Base-by-base conservation (phyloP, 148 eudicot species). In the Pharnaceum exiguum region DNA sequence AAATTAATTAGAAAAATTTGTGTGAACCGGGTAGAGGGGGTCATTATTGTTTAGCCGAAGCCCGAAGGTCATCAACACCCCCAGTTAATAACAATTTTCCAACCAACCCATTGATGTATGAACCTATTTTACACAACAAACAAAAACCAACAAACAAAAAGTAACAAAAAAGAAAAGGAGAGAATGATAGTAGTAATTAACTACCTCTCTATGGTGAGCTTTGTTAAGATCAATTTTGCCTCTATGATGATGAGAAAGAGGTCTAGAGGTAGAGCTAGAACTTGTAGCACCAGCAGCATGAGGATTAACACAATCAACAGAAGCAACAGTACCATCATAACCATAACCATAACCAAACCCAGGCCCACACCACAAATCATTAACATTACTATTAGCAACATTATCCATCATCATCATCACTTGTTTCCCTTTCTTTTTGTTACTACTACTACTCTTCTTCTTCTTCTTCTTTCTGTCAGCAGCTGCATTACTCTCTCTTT, bases 341-440 rank as follows among this genome's bases (percentile, higher is more conserved):
- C 67, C 74, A 66, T 77, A 81, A 70, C 78, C 83, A 23, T 73
- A 57, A 62, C 26, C 60, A 31, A 78, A 81, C 51, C 89, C 86
- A n/a, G 89, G 85, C 4, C 84, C 97, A 69, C 97, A 90, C 82
- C 91, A 84, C 51, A 90, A 86, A 72, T 90, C 97, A 46, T 85
- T 86, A 27, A 74, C 82, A 27, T 59, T 65, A 51, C 56, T 15
- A n/a, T 3, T 23, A 16, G 10, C 47, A 10, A 53, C 18, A 7
- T 58, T 70, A 5, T 69, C 75, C 46, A 61, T 31, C 16, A 59
- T 21, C 42, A 32, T 46, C 57, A 47, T 39, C 36, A 5, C 68
- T 50, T 30, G 67, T 28, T 52, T 59, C 13, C 25, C 27, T 39
- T 46, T 71, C 66, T 66, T 56, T 44, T 75, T 71, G 25, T 69